Base-by-base conservation (phyloP, 192 early-diverging fungal species). In the Podila epicladia region DNA sequence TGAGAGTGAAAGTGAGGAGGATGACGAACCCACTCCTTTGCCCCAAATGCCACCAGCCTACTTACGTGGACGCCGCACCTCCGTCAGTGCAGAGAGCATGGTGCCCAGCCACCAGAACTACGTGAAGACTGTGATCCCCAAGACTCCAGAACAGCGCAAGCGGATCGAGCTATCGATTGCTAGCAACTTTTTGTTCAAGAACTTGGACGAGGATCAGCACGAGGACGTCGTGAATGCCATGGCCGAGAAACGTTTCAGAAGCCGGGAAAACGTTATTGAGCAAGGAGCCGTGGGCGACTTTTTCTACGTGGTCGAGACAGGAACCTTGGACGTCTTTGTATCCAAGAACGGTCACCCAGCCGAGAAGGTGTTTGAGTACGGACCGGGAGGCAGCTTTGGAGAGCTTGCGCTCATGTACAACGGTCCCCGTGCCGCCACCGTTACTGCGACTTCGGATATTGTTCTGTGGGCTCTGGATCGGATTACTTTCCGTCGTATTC, bases 361-460 rank as follows among this genome's bases (percentile, higher is more conserved):
- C 13, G 83, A 86, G 59, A 95, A 93, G 80, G 97, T 98, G 5
- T 83, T 89, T 58, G 86, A 89, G 57, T 97, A 97, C 71, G 93
- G 84, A 11, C 87, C 94, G 28, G 92, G 94, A 55, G 97, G 95
- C 35, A 93, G 92, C 77, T 99, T 99, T 94, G 98, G 98, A 69
- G 97, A 99, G 87, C 88, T 99, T 59, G 98, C 98, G 37, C 88
- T 99, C 20, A 99, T 99, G 98, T 99, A 99, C 85, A 98, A 98
- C 82, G 97, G 96, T 11, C 98, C 98, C 24, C 91, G 98, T 38
- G 98, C 98, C 2, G 98, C 98, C n/a, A 98, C 97, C 0, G 93
- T 99, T 37, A 86, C 87, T 2, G 93, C 96, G 4, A 98, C 96
- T 0, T 89, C 91, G 20, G 90, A 94, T 37, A 82, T 91, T 31